A percentile compares a stretch with the other conserved stretches of the same genome.
Conservation (phyloP, 306 rosid genomes). For the Carpinus fangiana region DNA sequence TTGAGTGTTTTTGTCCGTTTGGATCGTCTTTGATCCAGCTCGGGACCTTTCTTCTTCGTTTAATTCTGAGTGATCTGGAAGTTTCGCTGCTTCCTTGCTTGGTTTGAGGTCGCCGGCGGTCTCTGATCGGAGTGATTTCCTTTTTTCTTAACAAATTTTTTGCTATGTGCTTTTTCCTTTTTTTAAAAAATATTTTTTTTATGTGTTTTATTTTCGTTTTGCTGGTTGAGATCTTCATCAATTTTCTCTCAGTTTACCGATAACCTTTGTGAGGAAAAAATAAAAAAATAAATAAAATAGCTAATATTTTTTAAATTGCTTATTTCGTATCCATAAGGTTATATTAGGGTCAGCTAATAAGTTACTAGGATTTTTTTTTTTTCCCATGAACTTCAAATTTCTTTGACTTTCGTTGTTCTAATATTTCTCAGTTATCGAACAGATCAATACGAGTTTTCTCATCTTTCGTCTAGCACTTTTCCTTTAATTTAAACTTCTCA, state of each 20-base stretch:
- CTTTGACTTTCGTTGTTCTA: neutral
- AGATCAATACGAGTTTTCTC: neutral
- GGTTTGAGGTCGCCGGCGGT: constrained; percentile 33
- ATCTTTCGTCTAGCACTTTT: neutral
- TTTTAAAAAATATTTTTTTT: neutral
- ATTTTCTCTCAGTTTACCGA: constrained; percentile 20
- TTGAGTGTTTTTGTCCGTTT: constrained; percentile 5
- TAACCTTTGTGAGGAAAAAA: constrained; percentile 21
- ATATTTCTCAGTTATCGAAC: neutral
- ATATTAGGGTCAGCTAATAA: neutral
- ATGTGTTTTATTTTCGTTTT: neutral
- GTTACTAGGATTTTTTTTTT: neutral
- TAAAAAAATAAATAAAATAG: constrained; percentile 12
- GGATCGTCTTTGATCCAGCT: constrained; percentile 61
- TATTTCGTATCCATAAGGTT: neutral
- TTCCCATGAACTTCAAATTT: neutral
- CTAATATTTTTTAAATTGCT: neutral
- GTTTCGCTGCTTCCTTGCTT: constrained; percentile 25
- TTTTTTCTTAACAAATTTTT: neutral
- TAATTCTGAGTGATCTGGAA: constrained; percentile 50
- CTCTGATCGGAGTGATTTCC: constrained; percentile 25
- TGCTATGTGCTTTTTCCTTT: neutral
- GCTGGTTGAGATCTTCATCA: constrained; percentile 25
- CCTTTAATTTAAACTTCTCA: neutral
- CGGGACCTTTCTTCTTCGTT: constrained; percentile 28